Base-by-base conservation (phyloP, 2,329 filamentous ascomycete species). In the Colletotrichum liriopes region DNA sequence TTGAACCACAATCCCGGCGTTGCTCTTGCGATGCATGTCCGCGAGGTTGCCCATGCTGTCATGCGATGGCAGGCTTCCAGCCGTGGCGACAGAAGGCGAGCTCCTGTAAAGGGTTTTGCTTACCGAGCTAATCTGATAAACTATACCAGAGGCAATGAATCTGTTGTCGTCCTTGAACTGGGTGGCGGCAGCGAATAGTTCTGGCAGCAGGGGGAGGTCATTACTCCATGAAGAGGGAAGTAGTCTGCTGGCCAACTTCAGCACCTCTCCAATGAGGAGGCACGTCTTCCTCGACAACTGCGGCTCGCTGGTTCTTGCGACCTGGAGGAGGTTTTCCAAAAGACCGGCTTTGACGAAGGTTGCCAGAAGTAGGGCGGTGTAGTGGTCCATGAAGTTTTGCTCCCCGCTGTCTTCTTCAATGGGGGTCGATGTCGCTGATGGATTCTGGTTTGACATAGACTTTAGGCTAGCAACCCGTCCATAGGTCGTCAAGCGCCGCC, bases 101-200 rank as follows among this genome's bases (percentile, higher is more conserved):
- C 94, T 97, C 69, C 95, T 90, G 79, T 97, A 97, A 18, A 99
- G 84, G 0, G 95, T 98, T 74, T 94, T 91, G 81, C 96, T 99
- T 75, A 99, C 95, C 79, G 96, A 98, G 83, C 98, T 98, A 65
- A 99, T 97, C 80, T 98, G 96, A 78, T 98, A 99, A 16, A 99
- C 94, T 23, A 97, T 97, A 9, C 94, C 92, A 9, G 94, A 95
- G 8, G 96, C 94, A 68, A 93, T 87, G 76, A 95, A 95, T 66
- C 94, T 92, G 32, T 91, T 88, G 39, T 95, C 90, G 26, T 91
- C 87, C 29, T 90, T 86, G 76, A 95, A 94, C 43, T 91, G 88
- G 2, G 93, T 88, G 5, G 95, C 94, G 0, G 92, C 91, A 8
- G 92, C 88, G 77, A 99, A 93, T 1, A 98, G 86, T 73, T 96